These are phyloP conservation scores for Jaapia argillacea DNA, from an alignment of 768 basidiomycete genomes.

Conservation along the genomic window DNA sequence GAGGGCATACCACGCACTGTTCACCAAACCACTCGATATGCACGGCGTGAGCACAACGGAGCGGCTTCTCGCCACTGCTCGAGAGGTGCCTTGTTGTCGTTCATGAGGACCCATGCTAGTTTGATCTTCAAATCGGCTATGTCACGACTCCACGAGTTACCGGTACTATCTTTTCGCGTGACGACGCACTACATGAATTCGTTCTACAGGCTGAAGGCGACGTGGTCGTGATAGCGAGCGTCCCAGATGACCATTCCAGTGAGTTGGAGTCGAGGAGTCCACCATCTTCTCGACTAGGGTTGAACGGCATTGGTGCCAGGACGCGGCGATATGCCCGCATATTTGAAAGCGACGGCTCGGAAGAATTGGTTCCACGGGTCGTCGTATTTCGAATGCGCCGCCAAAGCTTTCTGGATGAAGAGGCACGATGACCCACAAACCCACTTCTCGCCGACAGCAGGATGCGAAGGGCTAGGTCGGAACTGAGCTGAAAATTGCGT, in stretches of 20 bases:
- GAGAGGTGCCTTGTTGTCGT: background rate
- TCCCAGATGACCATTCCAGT: background rate
- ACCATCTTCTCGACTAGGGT: background rate
- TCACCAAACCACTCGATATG: background rate
- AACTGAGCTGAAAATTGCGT: background rate
- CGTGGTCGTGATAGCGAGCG: background rate
- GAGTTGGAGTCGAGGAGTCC: background rate
- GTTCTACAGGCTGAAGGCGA: background rate
- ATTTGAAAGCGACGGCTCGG: too few species aligned
- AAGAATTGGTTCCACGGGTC: too few species aligned
- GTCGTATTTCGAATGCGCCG: background rate
- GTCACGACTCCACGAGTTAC: background rate
- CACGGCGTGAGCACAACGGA: background rate
- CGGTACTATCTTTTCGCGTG: background rate
- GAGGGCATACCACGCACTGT: background rate
- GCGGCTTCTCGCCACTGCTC: background rate
- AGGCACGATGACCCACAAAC: background rate
- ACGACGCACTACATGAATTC: background rate
- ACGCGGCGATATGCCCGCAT: background rate
- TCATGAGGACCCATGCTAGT: background rate
- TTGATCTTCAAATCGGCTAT: background rate
- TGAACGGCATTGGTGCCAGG: background rate
- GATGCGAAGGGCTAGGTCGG: background rate
- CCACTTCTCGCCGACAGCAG: background rate
- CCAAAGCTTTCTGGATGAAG: background rate